Evolutionary conservation across 768 basidiomycete genomes (phyloP), one percentile per base, ranked within the genome.

Genomic region (Suillus subluteus): DNA sequence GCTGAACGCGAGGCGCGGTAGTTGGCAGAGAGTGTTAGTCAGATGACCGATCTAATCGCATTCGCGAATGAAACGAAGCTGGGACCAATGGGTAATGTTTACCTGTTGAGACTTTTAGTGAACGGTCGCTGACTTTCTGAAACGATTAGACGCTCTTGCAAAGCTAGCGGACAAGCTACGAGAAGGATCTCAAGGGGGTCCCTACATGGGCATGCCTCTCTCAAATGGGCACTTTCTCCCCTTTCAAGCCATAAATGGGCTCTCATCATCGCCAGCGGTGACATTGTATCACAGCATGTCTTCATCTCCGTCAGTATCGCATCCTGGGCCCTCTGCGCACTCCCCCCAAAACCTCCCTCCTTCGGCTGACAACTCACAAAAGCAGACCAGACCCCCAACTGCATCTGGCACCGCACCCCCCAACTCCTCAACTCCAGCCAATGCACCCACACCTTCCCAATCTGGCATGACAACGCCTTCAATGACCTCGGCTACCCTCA

Each of bases 11-110:
- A 23, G 38, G 67, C 65, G 38, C 66, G 66, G 43, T 70, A 91
- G 88, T 82, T 95, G 62, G 92, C 92, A 35, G 92, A 95, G 75
- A 92, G 91, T 71, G 91, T 94, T 7, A 86, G 84, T 54, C 86
- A 90, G 67, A 93, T 94, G 93, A 81, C 86, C 41, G 91, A 94
- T 69, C 81, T 95, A 63, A 92, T 95, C 64, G 72, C 83, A 6
- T 92, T 85, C 71, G 87, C 90, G 32, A 84, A 71, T 32, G 84
- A 88, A 43, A 76, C 79, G 8, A 62, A 78, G 0, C 74, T 88
- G 21, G 92, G 92, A 46, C 91, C 91, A 32, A 74, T 86, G 72
- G 89, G 92, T 94, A 78, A 73, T 56, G 86, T 82, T 70, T 66
- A 65, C 71, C 67, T 69, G 65, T 66, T 70, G 70, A 70, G 63